Evolutionary conservation across 2,329 filamentous ascomycete genomes (phyloP).

Genomic region (Fusarium sp.): DNA sequence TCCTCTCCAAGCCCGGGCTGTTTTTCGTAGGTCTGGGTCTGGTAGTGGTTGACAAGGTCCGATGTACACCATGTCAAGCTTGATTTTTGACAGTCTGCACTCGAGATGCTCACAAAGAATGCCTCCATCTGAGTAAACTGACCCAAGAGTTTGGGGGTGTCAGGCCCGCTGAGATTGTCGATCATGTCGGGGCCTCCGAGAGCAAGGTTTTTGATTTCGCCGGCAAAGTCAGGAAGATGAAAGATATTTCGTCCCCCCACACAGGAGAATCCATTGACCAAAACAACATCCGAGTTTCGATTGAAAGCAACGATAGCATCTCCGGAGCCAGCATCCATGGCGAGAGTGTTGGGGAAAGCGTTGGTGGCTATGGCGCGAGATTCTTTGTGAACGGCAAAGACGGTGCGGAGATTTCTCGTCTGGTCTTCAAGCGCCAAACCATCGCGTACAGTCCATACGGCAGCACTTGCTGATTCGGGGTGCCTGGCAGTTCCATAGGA

Average conservation of each 20-base stretch:
- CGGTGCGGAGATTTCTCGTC: constrained; percentile 45
- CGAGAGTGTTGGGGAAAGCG: constrained; percentile 49
- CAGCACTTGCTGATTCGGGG: constrained; percentile 7
- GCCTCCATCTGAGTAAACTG: constrained; percentile 44
- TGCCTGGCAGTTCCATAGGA: constrained; percentile 19
- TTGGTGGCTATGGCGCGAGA: constrained; percentile 50
- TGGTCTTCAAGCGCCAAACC: constrained; percentile 42
- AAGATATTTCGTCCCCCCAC: constrained; percentile 24
- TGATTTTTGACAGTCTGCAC: constrained; percentile 9
- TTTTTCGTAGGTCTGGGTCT: constrained; percentile 44
- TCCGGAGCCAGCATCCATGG: constrained; percentile 41
- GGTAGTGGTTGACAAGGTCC: constrained; percentile 45
- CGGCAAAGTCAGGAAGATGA: constrained; percentile 44
- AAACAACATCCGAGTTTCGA: constrained; percentile 47
- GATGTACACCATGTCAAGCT: constrained; percentile 50
- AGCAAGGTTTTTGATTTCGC: constrained; percentile 47
- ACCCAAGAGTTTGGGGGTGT: constrained; percentile 2
- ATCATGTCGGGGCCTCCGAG: constrained; percentile 25
- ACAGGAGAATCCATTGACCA: constrained; percentile 33
- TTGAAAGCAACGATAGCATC: constrained; percentile 48
- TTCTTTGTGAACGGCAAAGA: constrained; percentile 52
- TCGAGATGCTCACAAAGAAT: constrained; percentile 41
- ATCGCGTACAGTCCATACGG: constrained; percentile 37
- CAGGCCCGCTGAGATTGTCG: not conserved
- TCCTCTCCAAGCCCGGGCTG: constrained; percentile 42